Evolutionary conservation across 2,329 filamentous ascomycete species (phyloP), one percentile per base, ranked within the genome.

Genomic region (Tothia fuscella): DNA sequence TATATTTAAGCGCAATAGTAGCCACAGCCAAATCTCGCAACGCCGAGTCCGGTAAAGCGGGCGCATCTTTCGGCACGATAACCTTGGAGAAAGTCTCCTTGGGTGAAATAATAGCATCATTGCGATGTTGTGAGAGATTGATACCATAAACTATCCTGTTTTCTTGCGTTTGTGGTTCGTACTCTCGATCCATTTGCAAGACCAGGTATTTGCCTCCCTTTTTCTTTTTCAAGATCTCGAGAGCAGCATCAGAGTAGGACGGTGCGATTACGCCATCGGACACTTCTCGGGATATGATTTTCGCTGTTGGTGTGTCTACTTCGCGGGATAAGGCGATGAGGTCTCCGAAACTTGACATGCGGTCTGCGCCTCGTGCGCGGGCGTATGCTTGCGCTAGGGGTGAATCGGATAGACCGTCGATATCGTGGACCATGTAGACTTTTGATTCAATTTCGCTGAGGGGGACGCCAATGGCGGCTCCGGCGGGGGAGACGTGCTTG

Each of bases 281-380:
- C 16, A 98, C 91, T 68, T 98, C 91, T 58, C 89, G 86, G 47
- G 85, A 88, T 67, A 98, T 95, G 65, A 98, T 95, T 71, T 86
- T 93, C 44, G 91, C 91, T 2, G 91, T 98, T 29, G 87, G 78
- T 1, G 93, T 73, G 60, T 98, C 91, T 44, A 95, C 88, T 42
- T 86, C 67, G 57, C 93, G 83, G 50, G 86, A 93, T 24, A 96
- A 76, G 31, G 89, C 91, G 58, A 96, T 93, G 61, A 96, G 74
- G 62, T 98, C 91, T 49, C 91, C 91, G 58, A 96, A 98, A 68
- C 85, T 93, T 64, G 87, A 94, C 91, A 96, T 96, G 54, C 91
- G 84, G 67, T 98, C 91, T 37, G 91, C 88, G 50, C 91, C 91
- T 57, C 91, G 80, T 43, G 91, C 91, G 58, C 91, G 84, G 45